These are phyloP conservation scores for Volutella citrinella DNA, from an alignment of 2,329 filamentous ascomycete species.

Conservation along the genomic window DNA sequence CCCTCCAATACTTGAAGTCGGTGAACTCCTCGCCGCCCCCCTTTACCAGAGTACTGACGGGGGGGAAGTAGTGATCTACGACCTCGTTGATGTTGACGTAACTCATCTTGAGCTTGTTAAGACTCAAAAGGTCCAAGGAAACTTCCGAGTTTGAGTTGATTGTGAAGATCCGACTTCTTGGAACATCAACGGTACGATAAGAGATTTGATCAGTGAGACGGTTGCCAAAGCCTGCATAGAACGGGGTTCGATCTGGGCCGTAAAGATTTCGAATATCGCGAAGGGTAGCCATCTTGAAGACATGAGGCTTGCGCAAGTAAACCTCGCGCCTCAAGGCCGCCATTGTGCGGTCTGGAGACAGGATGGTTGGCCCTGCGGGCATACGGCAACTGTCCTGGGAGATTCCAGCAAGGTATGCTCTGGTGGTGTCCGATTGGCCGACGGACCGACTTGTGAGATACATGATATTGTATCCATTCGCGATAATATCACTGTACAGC, in stretches of 20 bases:
- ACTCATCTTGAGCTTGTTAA: constrained; percentile 94
- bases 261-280: constrained; percentile 92
- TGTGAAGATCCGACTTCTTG: constrained; percentile 90
- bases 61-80: constrained; percentile 97
- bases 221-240: constrained; percentile 97
- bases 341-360: constrained; percentile 92
- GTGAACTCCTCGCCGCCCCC: constrained; percentile 93
- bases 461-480: constrained; percentile 98
- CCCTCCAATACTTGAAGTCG: constrained; percentile 96
- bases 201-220: constrained; percentile 93
- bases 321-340: constrained; percentile 88
- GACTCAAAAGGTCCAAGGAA: constrained; percentile 79
- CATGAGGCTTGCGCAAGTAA: constrained; percentile 92
- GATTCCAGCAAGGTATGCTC: constrained; percentile 86
- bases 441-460: constrained; percentile 94
- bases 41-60: constrained; percentile 80
- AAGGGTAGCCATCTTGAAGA: constrained; percentile 99
- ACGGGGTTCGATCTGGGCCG: constrained; percentile 71
- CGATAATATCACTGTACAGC: constrained; percentile 90
- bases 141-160: constrained; percentile 99
- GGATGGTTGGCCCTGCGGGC: constrained; percentile 87
- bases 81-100: constrained; percentile 97
- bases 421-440: constrained; percentile 86
- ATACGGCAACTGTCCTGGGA: constrained; percentile 82
- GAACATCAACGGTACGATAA: constrained; percentile 94